phyloP scores from a whole-genome alignment of 495 filamentous ascomycete genomes.

The Daldinia childiae region DNA sequence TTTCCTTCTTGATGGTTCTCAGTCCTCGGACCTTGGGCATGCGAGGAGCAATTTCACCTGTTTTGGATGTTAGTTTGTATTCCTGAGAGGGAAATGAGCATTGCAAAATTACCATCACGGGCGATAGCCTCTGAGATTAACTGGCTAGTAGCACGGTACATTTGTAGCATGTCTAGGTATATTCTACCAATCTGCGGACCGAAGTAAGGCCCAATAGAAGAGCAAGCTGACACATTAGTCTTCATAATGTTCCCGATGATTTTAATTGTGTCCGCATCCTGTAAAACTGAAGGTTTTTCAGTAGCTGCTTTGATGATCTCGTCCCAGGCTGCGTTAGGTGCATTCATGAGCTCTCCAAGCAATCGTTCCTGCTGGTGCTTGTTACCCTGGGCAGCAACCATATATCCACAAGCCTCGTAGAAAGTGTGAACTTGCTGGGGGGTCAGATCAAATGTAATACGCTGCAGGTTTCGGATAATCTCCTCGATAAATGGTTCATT shows the following conservation, averaged over 20 bases:
- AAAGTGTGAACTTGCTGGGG: conserved; percentile 99
- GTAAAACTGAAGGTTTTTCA: conserved; percentile 77
- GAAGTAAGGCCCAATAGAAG: conserved; percentile 95
- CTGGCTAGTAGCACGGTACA: conserved; percentile 96
- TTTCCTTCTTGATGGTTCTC: conserved; percentile 99
- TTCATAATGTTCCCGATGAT: conserved; percentile 99
- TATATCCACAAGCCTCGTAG: conserved; percentile 98
- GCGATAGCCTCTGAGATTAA: conserved; percentile 92
- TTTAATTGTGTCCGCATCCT: conserved; percentile 94
- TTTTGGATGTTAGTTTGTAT: conserved; percentile 31
- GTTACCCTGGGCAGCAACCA: conserved; percentile 98
- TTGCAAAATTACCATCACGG: conserved; percentile 73
- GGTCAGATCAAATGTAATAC: conserved; percentile 92
- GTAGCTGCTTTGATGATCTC: conserved; percentile 87
- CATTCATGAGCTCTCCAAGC: conserved; percentile 89
- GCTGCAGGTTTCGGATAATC: conserved; percentile 92
- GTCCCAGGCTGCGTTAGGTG: conserved; percentile 95
- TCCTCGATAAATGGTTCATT: conserved; percentile 97
- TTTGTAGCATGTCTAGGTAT: conserved; percentile 97
- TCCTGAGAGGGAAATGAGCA: conserved; percentile 15
- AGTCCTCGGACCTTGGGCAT: conserved; percentile 95
- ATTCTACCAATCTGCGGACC: conserved; percentile 99
- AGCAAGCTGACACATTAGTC: conserved; percentile 97
- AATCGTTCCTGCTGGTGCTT: conserved; percentile 89
- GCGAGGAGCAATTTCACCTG: conserved; percentile 93